Evolutionary conservation across 139 green algal species (phyloP).

Genomic region (Chlorella vulgaris): DNA sequence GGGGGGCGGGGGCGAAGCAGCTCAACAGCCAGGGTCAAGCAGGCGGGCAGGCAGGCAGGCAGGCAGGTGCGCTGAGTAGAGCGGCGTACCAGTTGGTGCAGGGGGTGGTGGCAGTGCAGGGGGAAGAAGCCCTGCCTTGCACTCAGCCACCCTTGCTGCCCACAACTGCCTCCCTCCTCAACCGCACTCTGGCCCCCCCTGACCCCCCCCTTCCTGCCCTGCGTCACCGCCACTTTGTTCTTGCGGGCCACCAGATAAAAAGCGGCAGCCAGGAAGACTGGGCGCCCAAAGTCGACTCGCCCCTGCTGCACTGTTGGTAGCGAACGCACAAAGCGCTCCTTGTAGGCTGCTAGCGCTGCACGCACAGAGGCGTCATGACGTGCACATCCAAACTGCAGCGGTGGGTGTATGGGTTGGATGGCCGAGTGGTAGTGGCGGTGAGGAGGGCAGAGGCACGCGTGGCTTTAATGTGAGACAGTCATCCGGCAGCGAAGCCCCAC

Average conservation of each 20-base stretch:
- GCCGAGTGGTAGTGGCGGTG: no score
- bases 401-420: no score
- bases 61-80: no score
- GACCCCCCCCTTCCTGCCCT: not conserved
- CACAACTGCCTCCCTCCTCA: no score
- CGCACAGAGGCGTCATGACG: constrained; percentile 25
- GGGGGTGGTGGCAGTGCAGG: no score
- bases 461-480: no score
- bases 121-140: no score
- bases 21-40: no score
- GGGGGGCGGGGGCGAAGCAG: not conserved
- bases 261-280: constrained; percentile 34
- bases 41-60: no score
- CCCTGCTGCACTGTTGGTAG: not conserved
- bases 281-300: constrained; percentile 14
- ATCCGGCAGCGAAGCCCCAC: not conserved
- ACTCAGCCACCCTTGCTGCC: no score
- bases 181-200: not conserved
- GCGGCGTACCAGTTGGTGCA: no score
- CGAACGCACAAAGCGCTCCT: constrained; percentile 18
- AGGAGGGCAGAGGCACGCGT: not conserved
- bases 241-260: constrained; percentile 40
- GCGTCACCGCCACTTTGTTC: constrained; percentile 30
- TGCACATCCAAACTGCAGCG: constrained; percentile 34
- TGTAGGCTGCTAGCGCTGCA: constrained; percentile 27